These are phyloP conservation scores for Clavaria fumosa DNA, from an alignment of 768 basidiomycete genomes.

Conservation along the genomic window DNA sequence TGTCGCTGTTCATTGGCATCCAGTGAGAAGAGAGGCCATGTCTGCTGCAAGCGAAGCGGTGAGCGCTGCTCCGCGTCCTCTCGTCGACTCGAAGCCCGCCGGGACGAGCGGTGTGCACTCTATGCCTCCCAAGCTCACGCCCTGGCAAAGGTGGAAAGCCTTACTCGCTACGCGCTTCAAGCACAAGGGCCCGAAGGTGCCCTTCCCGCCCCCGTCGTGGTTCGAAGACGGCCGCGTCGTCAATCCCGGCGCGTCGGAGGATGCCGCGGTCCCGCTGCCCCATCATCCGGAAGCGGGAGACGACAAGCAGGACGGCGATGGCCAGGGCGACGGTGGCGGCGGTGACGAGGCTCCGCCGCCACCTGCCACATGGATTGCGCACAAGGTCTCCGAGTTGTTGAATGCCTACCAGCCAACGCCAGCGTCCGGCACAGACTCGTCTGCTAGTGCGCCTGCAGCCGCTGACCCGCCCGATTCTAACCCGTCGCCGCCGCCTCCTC, in stretches of 20 bases:
- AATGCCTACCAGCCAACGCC: constrained; percentile 22
- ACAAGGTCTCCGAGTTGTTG: constrained; percentile 37
- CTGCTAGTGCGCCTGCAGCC: constrained; percentile 7
- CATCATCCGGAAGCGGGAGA: neutral
- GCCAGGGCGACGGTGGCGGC: neutral
- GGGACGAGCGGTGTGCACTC: too few species aligned
- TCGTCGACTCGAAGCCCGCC: too few species aligned
- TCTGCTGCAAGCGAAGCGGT: too few species aligned
- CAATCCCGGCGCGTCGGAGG: neutral
- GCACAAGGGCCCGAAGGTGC: neutral
- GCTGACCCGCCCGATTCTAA: constrained; percentile 1
- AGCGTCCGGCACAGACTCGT: neutral
- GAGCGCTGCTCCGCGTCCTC: too few species aligned
- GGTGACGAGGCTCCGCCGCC: neutral
- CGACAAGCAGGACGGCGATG: neutral
- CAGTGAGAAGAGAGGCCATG: too few species aligned
- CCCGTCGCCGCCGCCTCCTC: constrained; percentile 14
- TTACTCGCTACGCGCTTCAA: too few species aligned
- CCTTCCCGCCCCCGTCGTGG: neutral
- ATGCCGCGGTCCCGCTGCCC: neutral
- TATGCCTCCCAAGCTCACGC: too few species aligned
- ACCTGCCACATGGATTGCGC: constrained; percentile 21
- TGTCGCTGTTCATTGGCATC: too few species aligned
- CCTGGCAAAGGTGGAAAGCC: too few species aligned
- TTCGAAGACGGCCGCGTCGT: neutral